phyloP scores from a whole-genome alignment of 2,329 filamentous ascomycete genomes.

The Claviceps maximensis region DNA sequence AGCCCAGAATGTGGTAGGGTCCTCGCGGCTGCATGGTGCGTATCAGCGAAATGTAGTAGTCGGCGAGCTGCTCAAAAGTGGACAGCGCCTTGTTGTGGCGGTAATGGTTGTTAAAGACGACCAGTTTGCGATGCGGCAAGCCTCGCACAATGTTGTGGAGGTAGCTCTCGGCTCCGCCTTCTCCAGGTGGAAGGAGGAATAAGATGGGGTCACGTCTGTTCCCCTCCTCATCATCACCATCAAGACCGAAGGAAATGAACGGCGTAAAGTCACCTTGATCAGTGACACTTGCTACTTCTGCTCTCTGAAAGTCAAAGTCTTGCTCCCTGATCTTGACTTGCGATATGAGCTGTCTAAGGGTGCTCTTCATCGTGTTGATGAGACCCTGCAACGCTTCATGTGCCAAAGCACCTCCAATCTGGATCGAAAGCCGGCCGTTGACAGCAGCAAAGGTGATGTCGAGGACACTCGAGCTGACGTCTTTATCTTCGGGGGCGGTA shows the following conservation, averaged over 20 bases:
- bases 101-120: slow-evolving; percentile 1
- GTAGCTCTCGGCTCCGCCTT: slow-evolving; percentile 2
- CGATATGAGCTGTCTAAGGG: neutral
- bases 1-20: neutral
- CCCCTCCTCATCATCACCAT: neutral
- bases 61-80: neutral
- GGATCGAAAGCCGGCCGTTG: neutral
- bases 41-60: neutral
- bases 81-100: neutral
- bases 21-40: neutral
- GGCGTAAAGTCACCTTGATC: neutral
- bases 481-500: neutral
- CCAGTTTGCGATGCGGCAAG: neutral
- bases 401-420: neutral
- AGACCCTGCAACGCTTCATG: neutral
- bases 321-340: neutral
- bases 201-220: neutral
- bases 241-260: neutral
- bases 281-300: too few species aligned
- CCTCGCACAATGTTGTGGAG: neutral
- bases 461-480: neutral
- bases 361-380: neutral
- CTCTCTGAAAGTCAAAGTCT: neutral
- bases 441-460: neutral
- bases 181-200: neutral